Evolutionary conservation across 495 filamentous ascomycete species (phyloP).

Genomic region (Aspergillus egyptiacus): DNA sequence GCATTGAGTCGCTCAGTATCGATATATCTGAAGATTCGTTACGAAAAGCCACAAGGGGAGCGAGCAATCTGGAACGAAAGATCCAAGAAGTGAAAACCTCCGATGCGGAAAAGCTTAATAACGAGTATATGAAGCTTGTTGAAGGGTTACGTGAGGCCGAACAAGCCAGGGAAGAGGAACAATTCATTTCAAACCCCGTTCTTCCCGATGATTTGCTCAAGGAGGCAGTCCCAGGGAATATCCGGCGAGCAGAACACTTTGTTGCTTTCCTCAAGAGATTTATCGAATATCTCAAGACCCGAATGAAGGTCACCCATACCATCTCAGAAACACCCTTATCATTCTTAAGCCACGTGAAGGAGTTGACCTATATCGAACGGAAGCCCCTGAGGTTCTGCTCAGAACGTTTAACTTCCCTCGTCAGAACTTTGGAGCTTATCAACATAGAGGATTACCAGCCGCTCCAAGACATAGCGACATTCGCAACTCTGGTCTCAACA

Average conservation of each 20-base stretch:
- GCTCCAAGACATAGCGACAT: conserved; percentile 95
- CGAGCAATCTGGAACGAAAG: conserved; percentile 80
- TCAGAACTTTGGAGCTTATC: conserved; percentile 89
- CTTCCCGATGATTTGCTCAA: conserved; percentile 41
- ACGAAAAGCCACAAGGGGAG: conserved; percentile 79
- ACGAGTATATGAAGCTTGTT: conserved; percentile 92
- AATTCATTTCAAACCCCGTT: conserved; percentile 90
- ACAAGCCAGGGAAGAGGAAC: conserved; percentile 82
- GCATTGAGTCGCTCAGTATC: conserved; percentile 95
- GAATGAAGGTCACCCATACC: conserved; percentile 96
- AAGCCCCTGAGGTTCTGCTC: conserved; percentile 96
- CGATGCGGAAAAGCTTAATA: conserved; percentile 87
- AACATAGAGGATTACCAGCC: conserved; percentile 98
- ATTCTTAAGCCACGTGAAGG: conserved; percentile 88
- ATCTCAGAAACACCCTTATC: conserved; percentile 95
- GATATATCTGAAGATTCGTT: conserved; percentile 94
- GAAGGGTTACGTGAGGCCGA: conserved; percentile 85
- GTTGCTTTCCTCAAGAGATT: conserved; percentile 91
- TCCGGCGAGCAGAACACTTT: conserved; percentile 93
- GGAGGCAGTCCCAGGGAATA: conserved; percentile 95
- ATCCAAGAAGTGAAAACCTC: conserved; percentile 89
- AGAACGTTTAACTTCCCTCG: conserved; percentile 89
- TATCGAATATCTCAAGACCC: conserved; percentile 95
- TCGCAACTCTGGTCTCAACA: conserved; percentile 94
- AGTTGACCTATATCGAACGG: conserved; percentile 94